A percentile compares a stretch with the other conserved stretches of the same genome.
phyloP scores from a whole-genome alignment of 1,284 basidiomycete species.

The Leccinum huronense region DNA sequence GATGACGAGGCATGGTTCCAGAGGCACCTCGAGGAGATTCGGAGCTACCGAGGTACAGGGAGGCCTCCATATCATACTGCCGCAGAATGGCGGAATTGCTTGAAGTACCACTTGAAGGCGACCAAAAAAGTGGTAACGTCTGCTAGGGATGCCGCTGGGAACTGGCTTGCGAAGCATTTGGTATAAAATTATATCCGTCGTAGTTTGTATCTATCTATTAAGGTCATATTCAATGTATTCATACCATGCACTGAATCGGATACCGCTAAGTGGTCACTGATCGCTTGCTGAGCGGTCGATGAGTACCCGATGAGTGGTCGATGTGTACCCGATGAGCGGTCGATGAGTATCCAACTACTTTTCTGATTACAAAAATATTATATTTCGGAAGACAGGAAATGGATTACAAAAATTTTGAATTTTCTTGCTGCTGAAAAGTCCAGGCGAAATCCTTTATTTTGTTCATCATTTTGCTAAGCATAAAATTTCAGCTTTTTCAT shows the following conservation, averaged over 20 bases:
- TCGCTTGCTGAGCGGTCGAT: background rate
- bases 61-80: background rate
- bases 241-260: background rate
- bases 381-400: background rate
- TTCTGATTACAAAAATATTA: background rate
- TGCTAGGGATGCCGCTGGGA: background rate
- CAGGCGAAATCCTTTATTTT: background rate
- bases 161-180: background rate
- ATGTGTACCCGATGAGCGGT: background rate
- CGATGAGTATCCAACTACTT: background rate
- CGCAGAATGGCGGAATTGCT: background rate
- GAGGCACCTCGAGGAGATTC: slow-evolving; percentile 3
- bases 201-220: background rate
- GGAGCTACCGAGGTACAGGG: background rate
- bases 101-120: background rate
- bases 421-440: background rate
- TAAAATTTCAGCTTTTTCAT: background rate
- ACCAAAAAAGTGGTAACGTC: background rate
- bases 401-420: background rate
- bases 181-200: background rate
- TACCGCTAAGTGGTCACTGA: background rate
- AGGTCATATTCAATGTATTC: background rate
- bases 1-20: slow-evolving; percentile 12
- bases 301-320: background rate
- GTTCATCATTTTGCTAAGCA: background rate